These are phyloP conservation scores for Neocallimastix lanati DNA, from an alignment of 192 early-diverging fungal species.

Conservation along the genomic window DNA sequence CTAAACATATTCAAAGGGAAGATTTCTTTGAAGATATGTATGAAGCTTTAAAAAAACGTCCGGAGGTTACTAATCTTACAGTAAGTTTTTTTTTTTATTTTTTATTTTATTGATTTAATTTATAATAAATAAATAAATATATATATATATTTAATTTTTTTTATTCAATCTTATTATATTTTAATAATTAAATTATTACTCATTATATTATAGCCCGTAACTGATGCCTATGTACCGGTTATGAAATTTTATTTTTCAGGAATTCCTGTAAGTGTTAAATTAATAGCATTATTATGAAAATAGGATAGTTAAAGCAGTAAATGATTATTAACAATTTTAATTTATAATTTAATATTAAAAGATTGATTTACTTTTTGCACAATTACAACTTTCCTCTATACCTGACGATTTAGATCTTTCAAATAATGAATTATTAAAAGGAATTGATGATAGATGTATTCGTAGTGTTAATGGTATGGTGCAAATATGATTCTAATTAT, in stretches of 20 bases:
- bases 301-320: too few species aligned
- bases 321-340: too few species aligned
- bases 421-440: conserved; percentile 68
- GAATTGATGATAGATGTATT: conserved; percentile 70
- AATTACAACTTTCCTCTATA: conserved; percentile 50
- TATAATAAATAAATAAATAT: too few species aligned
- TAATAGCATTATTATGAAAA: neutral
- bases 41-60: conserved; percentile 57
- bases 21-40: conserved; percentile 86
- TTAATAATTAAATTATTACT: too few species aligned
- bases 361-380: conserved; percentile 89
- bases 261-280: conserved; percentile 41
- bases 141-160: too few species aligned
- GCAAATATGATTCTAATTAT: too few species aligned
- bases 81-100: conserved; percentile 12
- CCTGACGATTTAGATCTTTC: conserved; percentile 69
- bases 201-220: conserved; percentile 32
- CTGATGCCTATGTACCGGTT: conserved; percentile 85
- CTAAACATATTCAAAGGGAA: conserved; percentile 68
- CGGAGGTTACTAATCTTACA: conserved; percentile 72
- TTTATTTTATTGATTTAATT: too few species aligned
- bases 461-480: conserved; percentile 75
- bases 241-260: conserved; percentile 86
- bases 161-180: too few species aligned
- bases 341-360: too few species aligned